Percentiles rank a stretch among this genome's conserved stretches.
Conservation (phyloP, 139 green algal species). For the Volvox africanus region DNA sequence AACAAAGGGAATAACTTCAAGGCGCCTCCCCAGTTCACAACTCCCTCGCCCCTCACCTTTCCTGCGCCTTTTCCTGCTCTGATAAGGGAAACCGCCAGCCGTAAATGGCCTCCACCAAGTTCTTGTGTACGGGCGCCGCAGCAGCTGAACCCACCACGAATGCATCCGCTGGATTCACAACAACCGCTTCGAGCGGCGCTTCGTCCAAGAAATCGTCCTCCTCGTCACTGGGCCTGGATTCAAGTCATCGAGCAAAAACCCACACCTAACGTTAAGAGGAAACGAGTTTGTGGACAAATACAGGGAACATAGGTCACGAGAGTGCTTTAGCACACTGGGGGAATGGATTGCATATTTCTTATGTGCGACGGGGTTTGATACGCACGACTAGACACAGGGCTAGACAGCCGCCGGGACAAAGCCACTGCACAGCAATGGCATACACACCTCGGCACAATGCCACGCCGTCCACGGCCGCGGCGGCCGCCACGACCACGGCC, state of each 20-base stretch:
- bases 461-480: constrained; percentile 51
- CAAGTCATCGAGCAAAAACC: too few relatives aligned
- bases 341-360: too few relatives aligned
- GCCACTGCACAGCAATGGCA: too few relatives aligned
- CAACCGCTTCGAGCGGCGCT: not conserved
- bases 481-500: constrained; percentile 51
- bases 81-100: constrained; percentile 78
- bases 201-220: constrained; percentile 40
- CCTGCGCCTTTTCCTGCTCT: constrained; percentile 52
- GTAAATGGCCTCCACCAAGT: constrained; percentile 78
- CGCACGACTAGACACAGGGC: too few relatives aligned
- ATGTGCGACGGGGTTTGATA: too few relatives aligned
- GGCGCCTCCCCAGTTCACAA: too few relatives aligned
- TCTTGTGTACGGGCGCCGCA: constrained; percentile 32
- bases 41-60: constrained; percentile 21
- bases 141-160: not conserved
- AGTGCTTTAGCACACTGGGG: too few relatives aligned
- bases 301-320: too few relatives aligned
- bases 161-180: not conserved
- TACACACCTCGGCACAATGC: constrained; percentile 37
- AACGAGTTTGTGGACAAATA: too few relatives aligned
- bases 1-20: too few relatives aligned
- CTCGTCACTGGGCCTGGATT: constrained; percentile 34
- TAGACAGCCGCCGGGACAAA: too few relatives aligned
- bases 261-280: too few relatives aligned